These are phyloP conservation scores for Blastocystis sp. DNA, from an alignment of 352 stramenopile genomes.

Conservation along the genomic window DNA sequence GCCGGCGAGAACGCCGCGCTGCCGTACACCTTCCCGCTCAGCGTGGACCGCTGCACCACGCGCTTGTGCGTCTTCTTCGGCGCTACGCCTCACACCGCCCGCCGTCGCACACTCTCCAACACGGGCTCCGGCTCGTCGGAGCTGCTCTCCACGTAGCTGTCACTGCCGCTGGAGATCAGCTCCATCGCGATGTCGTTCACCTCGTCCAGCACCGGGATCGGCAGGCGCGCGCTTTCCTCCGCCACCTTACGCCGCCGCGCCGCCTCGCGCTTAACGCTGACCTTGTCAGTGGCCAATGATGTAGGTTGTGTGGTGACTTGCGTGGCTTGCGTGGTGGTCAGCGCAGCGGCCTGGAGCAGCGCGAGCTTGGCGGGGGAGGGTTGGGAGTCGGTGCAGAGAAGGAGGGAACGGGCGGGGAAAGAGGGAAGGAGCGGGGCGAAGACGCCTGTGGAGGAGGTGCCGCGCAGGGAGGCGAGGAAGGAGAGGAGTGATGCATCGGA, in stretches of 20 bases:
- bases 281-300: no score
- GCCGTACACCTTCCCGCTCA: slow-evolving; percentile 26
- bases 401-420: neutral
- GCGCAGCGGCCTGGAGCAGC: neutral
- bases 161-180: slow-evolving; percentile 8
- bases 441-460: neutral
- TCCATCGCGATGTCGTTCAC: slow-evolving; percentile 27
- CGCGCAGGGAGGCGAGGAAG: neutral
- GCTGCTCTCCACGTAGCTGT: slow-evolving; percentile 28
- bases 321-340: neutral
- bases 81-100: neutral
- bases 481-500: neutral
- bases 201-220: neutral
- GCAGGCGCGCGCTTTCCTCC: neutral
- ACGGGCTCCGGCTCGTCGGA: neutral
- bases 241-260: neutral
- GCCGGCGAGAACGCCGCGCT: slow-evolving; percentile 11
- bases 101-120: slow-evolving; percentile 2
- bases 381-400: neutral
- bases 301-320: no score
- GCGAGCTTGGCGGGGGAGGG: neutral
- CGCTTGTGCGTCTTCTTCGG: slow-evolving; percentile 38
- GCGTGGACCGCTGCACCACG: slow-evolving; percentile 26
- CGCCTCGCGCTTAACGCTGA: neutral
- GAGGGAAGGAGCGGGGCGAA: neutral